Conservation (phyloP, 2,329 filamentous ascomycete species). For the Fusarium aywerte region DNA sequence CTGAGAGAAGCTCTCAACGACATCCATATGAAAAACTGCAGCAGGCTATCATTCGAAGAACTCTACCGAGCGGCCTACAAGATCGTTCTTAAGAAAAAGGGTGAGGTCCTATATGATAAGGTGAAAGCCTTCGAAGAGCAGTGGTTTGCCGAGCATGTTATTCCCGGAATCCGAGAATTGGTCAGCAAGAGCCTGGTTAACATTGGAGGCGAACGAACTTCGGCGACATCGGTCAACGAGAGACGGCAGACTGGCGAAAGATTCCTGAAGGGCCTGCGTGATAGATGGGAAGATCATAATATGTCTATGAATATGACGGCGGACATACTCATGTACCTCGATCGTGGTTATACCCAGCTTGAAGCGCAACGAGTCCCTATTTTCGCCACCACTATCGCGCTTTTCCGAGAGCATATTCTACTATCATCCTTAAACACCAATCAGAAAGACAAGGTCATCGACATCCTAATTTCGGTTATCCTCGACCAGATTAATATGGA, state of each 20-base stretch:
- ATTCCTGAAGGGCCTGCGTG: conserved; percentile 80
- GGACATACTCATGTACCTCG: conserved; percentile 97
- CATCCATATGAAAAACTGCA: conserved; percentile 93
- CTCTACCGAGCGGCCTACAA: conserved; percentile 95
- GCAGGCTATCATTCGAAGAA: conserved; percentile 90
- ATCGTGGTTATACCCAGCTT: conserved; percentile 78
- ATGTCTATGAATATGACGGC: conserved; percentile 96
- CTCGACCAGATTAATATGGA: conserved; percentile 95
- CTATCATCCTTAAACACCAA: conserved; percentile 64
- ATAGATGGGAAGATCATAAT: conserved; percentile 89
- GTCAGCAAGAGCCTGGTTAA: conserved; percentile 74
- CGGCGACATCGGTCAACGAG: conserved; percentile 77
- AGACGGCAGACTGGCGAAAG: conserved; percentile 82
- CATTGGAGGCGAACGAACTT: conserved; percentile 66
- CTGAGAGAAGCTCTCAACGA: conserved; percentile 82
- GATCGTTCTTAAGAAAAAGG: conserved; percentile 89
- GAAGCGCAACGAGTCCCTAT: conserved; percentile 80
- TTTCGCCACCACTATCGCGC: conserved; percentile 83
- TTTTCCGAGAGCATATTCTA: conserved; percentile 89
- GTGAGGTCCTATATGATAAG: conserved; percentile 80
- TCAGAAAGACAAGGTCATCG: conserved; percentile 67
- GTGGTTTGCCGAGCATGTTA: conserved; percentile 82
- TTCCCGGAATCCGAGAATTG: conserved; percentile 74
- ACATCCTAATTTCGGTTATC: conserved; percentile 82
- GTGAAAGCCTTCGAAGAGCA: conserved; percentile 83